Conservation (phyloP, 345 rosid genomes). For the Noccaea caerulescens region DNA sequence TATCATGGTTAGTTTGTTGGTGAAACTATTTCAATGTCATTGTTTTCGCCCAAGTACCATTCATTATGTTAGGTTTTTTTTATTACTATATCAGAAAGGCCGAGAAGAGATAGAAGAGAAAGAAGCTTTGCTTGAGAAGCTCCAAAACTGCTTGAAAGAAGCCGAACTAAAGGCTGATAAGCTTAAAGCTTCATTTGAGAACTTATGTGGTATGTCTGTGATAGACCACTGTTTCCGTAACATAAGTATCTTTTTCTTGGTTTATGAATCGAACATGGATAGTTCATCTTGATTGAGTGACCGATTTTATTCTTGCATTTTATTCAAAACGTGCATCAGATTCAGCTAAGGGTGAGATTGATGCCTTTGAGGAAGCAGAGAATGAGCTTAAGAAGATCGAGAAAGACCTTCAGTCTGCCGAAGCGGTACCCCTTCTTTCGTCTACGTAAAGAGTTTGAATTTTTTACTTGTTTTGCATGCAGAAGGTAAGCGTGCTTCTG, state of each 20-base stretch:
- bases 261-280: slow-evolving; percentile 4
- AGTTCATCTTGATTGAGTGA: slow-evolving; percentile 27
- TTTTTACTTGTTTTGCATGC: slow-evolving; percentile 24
- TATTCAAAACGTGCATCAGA: slow-evolving; percentile 47
- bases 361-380: slow-evolving; percentile 80
- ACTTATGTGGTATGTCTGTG: slow-evolving; percentile 63
- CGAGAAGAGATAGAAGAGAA: slow-evolving; percentile 60
- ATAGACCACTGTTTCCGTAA: slow-evolving; percentile 25
- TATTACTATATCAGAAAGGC: slow-evolving; percentile 48
- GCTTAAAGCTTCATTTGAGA: slow-evolving; percentile 62
- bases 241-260: slow-evolving; percentile 18
- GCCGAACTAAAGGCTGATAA: slow-evolving; percentile 63
- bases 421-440: slow-evolving; percentile 49
- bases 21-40: slow-evolving; percentile 2
- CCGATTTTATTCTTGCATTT: slow-evolving; percentile 4
- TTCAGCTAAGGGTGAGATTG: slow-evolving; percentile 73
- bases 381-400: slow-evolving; percentile 71
- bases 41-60: slow-evolving; percentile 10
- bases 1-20: slow-evolving; percentile 64
- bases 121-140: slow-evolving; percentile 53
- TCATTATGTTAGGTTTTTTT: slow-evolving; percentile 7
- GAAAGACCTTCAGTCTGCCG: slow-evolving; percentile 59
- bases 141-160: slow-evolving; percentile 50
- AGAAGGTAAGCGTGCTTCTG: slow-evolving; percentile 39
- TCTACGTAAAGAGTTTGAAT: slow-evolving; percentile 18